Conservation (phyloP, 2,329 filamentous ascomycete species). For the Paramyrothecium sp. region DNA sequence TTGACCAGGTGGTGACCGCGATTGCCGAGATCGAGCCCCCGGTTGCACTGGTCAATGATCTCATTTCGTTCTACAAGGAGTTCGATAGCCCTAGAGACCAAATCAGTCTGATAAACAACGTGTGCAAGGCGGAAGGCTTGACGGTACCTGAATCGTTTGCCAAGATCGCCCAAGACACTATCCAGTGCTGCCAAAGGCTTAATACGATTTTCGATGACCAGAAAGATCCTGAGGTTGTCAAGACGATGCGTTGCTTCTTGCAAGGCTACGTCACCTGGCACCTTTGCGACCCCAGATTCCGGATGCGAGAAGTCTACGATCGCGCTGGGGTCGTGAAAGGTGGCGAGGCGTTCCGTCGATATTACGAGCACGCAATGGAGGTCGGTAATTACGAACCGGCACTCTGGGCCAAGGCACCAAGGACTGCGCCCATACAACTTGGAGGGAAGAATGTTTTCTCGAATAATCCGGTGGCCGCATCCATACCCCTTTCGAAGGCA, state of each 20-base stretch:
- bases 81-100: conserved; percentile 14
- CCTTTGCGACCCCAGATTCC: conserved; percentile 13
- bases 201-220: conserved; percentile 11
- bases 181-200: conserved; percentile 11
- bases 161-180: conserved; percentile 11
- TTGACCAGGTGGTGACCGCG: conserved; percentile 12
- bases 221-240: conserved; percentile 10
- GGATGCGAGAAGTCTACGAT: conserved; percentile 12
- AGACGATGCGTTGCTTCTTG: conserved; percentile 15
- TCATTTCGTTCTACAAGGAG: conserved; percentile 20
- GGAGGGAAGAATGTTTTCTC: too few relatives aligned
- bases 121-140: conserved; percentile 6
- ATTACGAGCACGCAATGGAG: not conserved
- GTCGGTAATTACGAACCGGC: not conserved
- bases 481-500: too few relatives aligned
- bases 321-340: not conserved
- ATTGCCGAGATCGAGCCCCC: conserved; percentile 15
- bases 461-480: too few relatives aligned
- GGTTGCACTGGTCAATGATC: conserved; percentile 15
- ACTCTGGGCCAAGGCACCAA: too few relatives aligned
- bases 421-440: too few relatives aligned
- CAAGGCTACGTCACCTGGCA: conserved; percentile 18
- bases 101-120: conserved; percentile 15
- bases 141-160: conserved; percentile 10
- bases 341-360: not conserved